Percentiles rank a stretch among this genome's conserved stretches.
Evolutionary conservation across 2,329 filamentous ascomycete species (phyloP).

Genomic region (Phaeophleospora eucalypticola): DNA sequence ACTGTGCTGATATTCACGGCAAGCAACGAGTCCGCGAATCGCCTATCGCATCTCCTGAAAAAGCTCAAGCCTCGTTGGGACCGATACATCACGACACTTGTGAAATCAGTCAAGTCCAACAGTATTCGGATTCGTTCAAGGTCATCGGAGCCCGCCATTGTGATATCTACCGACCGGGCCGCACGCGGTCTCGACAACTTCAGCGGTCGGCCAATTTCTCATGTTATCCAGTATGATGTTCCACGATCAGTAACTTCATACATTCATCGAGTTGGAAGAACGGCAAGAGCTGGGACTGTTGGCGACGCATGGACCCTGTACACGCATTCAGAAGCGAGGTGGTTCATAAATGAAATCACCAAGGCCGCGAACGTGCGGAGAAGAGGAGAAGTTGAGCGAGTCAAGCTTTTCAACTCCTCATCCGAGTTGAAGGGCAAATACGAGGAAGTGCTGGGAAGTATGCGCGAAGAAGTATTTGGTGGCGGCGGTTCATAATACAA

Average conservation of each 20-base stretch:
- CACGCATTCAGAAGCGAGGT: conserved; percentile 74
- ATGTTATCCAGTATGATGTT: conserved; percentile 92
- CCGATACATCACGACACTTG: conserved; percentile 26
- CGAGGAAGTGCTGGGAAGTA: conserved; percentile 54
- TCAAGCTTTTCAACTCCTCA: conserved; percentile 20
- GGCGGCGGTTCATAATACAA: background rate
- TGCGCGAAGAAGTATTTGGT: conserved; percentile 57
- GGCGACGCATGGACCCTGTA: conserved; percentile 86
- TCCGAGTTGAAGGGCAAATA: conserved; percentile 39
- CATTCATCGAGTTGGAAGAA: conserved; percentile 87
- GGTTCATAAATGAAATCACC: conserved; percentile 86
- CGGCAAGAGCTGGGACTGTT: conserved; percentile 70
- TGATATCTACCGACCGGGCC: conserved; percentile 85
- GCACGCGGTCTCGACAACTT: conserved; percentile 74
- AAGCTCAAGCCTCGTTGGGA: conserved; percentile 29
- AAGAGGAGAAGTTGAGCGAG: conserved; percentile 42
- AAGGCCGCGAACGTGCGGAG: conserved; percentile 51
- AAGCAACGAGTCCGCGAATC: conserved; percentile 82
- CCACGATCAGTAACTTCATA: conserved; percentile 77
- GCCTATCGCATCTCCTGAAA: conserved; percentile 72
- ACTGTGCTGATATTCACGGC: conserved; percentile 79
- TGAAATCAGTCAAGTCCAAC: conserved; percentile 52
- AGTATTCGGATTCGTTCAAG: conserved; percentile 54
- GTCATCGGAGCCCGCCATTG: conserved; percentile 65
- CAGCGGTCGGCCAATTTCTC: conserved; percentile 58